Conservation (phyloP, 2,329 filamentous ascomycete genomes). For the Fusarium piperis region DNA sequence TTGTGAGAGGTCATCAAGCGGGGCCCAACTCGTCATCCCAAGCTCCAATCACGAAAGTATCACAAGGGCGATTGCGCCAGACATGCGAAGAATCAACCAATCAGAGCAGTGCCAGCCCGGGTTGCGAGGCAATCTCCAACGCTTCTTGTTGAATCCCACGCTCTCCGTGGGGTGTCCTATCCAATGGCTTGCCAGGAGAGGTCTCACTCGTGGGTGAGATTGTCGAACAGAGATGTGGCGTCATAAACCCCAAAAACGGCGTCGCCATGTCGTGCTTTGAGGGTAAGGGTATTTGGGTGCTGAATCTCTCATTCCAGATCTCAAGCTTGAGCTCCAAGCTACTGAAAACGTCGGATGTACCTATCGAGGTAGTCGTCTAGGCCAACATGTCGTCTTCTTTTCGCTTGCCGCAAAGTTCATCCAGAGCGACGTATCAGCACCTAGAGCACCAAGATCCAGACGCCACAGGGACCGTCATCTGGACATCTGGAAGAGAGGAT, state of each 20-base stretch:
- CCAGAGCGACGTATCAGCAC: neutral
- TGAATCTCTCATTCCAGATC: neutral
- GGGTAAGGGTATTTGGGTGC: neutral
- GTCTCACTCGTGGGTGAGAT: neutral
- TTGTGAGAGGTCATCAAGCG: neutral
- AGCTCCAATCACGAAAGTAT: constrained; percentile 6
- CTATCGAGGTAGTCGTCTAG: neutral
- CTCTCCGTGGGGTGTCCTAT: neutral
- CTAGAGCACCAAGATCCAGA: neutral
- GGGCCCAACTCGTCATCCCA: constrained; percentile 1
- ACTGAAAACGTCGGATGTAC: neutral
- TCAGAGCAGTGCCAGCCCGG: neutral
- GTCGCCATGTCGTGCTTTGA: neutral
- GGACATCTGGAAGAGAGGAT: neutral
- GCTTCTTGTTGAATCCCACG: neutral
- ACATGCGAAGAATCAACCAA: neutral
- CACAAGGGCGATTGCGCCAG: constrained; percentile 8
- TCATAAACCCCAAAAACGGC: neutral
- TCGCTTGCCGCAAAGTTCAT: neutral
- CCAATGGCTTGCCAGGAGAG: neutral
- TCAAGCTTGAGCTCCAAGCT: neutral
- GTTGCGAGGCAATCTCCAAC: neutral
- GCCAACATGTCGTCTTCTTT: neutral
- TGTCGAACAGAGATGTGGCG: neutral
- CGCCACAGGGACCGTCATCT: neutral